Percentiles rank a stretch among this genome's conserved stretches.
Conservation (phyloP, 768 basidiomycete genomes). For the Pulveroboletus frians region DNA sequence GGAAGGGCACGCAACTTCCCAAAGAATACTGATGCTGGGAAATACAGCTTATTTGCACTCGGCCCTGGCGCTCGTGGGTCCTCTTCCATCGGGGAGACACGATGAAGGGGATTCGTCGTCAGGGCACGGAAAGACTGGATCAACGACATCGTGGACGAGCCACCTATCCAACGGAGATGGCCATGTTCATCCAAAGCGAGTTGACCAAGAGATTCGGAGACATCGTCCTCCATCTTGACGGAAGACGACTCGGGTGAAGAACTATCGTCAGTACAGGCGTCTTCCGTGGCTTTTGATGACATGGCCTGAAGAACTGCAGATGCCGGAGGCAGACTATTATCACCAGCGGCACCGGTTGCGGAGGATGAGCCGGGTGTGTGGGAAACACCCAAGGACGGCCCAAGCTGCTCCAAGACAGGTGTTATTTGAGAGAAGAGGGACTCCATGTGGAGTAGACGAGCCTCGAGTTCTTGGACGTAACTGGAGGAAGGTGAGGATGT, state of each 20-base stretch:
- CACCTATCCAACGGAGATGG: slow-evolving; percentile 88
- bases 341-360: slow-evolving; percentile 8
- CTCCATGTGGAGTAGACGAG: slow-evolving; percentile 84
- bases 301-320: slow-evolving; percentile 32
- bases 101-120: slow-evolving; percentile 68
- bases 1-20: slow-evolving; percentile 82
- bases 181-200: slow-evolving; percentile 86
- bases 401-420: slow-evolving; percentile 70
- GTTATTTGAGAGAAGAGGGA: slow-evolving; percentile 78
- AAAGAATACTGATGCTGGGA: slow-evolving; percentile 83
- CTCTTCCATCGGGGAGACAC: slow-evolving; percentile 80
- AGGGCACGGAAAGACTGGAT: slow-evolving; percentile 81
- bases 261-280: slow-evolving; percentile 30
- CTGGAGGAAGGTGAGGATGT: slow-evolving; percentile 36
- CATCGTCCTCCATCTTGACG: slow-evolving; percentile 54
- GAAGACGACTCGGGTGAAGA: slow-evolving; percentile 32
- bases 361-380: slow-evolving; percentile 31
- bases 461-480: slow-evolving; percentile 90
- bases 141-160: slow-evolving; percentile 87
- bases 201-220: slow-evolving; percentile 82
- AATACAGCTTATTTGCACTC: slow-evolving; percentile 80
- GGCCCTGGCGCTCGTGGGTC: slow-evolving; percentile 75
- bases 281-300: slow-evolving; percentile 35
- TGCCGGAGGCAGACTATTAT: slow-evolving; percentile 21
- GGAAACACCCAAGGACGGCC: slow-evolving; percentile 46